Conservation (phyloP, 2,329 filamentous ascomycete species). For the Capronia americana region DNA sequence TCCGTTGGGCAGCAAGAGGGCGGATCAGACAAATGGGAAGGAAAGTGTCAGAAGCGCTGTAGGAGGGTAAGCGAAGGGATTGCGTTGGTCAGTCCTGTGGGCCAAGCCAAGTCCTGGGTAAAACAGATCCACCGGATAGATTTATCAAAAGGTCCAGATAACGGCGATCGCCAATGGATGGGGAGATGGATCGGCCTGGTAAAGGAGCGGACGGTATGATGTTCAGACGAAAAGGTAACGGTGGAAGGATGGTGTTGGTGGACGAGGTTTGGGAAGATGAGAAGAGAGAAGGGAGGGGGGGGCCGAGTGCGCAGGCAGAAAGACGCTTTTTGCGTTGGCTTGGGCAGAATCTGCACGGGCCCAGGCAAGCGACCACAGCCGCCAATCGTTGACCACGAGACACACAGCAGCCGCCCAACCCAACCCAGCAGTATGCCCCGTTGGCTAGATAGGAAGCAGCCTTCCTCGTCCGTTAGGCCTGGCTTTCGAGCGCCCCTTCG, state of each 20-base stretch:
- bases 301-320: slow-evolving; percentile 34
- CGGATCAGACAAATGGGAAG: slow-evolving; percentile 34
- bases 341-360: slow-evolving; percentile 10
- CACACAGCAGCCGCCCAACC: slow-evolving; percentile 10
- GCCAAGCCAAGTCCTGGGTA: slow-evolving; percentile 30
- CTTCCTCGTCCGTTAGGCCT: neutral
- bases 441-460: neutral
- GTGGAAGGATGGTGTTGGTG: slow-evolving; percentile 15
- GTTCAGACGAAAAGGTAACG: slow-evolving; percentile 15
- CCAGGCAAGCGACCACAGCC: slow-evolving; percentile 7
- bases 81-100: slow-evolving; percentile 27
- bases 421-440: slow-evolving; percentile 6
- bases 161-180: slow-evolving; percentile 29
- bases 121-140: slow-evolving; percentile 23
- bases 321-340: slow-evolving; percentile 10
- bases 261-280: slow-evolving; percentile 17
- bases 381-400: slow-evolving; percentile 11
- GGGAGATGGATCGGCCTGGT: slow-evolving; percentile 20
- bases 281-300: slow-evolving; percentile 24
- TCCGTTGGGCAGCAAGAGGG: slow-evolving; percentile 36
- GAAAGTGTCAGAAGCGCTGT: slow-evolving; percentile 26
- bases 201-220: slow-evolving; percentile 26
- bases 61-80: slow-evolving; percentile 30
- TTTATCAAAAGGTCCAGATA: slow-evolving; percentile 19
- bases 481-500: neutral